A percentile compares a stretch with the other conserved stretches of the same genome.
phyloP scores from a whole-genome alignment of 495 filamentous ascomycete species.

The Penicillium nucicola region DNA sequence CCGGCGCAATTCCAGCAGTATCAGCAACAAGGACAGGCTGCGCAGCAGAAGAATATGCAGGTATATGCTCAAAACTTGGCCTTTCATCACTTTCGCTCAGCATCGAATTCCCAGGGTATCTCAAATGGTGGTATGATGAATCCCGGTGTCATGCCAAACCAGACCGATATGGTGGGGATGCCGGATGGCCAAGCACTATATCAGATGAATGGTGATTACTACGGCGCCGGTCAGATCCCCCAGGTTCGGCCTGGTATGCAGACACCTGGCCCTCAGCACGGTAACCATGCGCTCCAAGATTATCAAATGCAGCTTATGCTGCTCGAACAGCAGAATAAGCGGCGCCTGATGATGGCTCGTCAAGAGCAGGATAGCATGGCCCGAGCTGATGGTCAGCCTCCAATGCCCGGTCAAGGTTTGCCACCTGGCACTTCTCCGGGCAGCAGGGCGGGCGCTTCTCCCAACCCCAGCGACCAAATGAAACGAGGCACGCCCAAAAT shows the following conservation, averaged over 20 bases:
- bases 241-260: conserved; percentile 49
- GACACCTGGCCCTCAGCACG: conserved; percentile 55
- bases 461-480: conserved; percentile 85
- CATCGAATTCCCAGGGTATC: conserved; percentile 66
- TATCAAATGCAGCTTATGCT: conserved; percentile 99
- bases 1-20: conserved; percentile 75
- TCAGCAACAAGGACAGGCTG: conserved; percentile 52
- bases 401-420: conserved; percentile 54
- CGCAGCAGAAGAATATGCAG: conserved; percentile 78
- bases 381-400: conserved; percentile 56
- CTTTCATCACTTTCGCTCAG: conserved; percentile 66
- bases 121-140: conserved; percentile 59
- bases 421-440: conserved; percentile 77
- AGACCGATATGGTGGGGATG: conserved; percentile 80
- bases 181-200: conserved; percentile 61
- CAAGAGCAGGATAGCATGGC: conserved; percentile 86
- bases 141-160: conserved; percentile 55
- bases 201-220: conserved; percentile 49
- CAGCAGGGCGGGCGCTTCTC: conserved; percentile 77
- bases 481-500: conserved; percentile 90
- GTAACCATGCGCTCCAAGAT: conserved; percentile 94
- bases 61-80: conserved; percentile 81
- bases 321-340: conserved; percentile 98
- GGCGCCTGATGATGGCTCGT: conserved; percentile 91
- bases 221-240: conserved; percentile 59